phyloP scores from a whole-genome alignment of 139 green algal species.

The Microglena sp. region DNA sequence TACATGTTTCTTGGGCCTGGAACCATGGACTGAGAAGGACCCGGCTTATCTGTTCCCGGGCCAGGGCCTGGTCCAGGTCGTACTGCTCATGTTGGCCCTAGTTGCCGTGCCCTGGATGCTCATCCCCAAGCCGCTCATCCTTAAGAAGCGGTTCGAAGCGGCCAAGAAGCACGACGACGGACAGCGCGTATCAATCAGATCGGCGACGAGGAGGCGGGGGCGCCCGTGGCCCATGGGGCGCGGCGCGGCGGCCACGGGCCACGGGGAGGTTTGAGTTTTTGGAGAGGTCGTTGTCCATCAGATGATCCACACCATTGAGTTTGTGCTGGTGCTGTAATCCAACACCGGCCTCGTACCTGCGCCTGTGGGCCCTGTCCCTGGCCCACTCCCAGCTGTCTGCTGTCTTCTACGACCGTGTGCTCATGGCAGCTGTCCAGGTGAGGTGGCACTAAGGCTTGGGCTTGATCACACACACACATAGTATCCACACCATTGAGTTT shows the following conservation, averaged over 20 bases:
- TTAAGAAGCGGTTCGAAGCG: slow-evolving; percentile 72
- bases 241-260: slow-evolving; percentile 16
- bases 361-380: slow-evolving; percentile 94
- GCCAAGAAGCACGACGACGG: slow-evolving; percentile 1
- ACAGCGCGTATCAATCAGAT: not conserved
- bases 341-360: slow-evolving; percentile 97
- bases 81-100: slow-evolving; percentile 74
- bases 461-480: slow-evolving; percentile 8
- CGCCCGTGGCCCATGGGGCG: slow-evolving; percentile 2
- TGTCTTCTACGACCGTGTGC: slow-evolving; percentile 90
- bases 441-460: too few relatives aligned
- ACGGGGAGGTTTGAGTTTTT: slow-evolving; percentile 81
- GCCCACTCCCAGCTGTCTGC: slow-evolving; percentile 90
- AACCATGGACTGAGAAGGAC: slow-evolving; percentile 27
- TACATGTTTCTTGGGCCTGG: slow-evolving; percentile 93
- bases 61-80: slow-evolving; percentile 53
- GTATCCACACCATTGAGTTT: slow-evolving; percentile 98
- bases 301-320: slow-evolving; percentile 97
- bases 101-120: slow-evolving; percentile 90
- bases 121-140: slow-evolving; percentile 90
- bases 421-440: slow-evolving; percentile 61
- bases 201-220: not conserved
- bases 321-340: slow-evolving; percentile 92
- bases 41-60: slow-evolving; percentile 43
- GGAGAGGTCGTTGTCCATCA: slow-evolving; percentile 33